Base-by-base conservation (phyloP, 2,329 filamentous ascomycete species). In the Fusarium duplospermum region DNA sequence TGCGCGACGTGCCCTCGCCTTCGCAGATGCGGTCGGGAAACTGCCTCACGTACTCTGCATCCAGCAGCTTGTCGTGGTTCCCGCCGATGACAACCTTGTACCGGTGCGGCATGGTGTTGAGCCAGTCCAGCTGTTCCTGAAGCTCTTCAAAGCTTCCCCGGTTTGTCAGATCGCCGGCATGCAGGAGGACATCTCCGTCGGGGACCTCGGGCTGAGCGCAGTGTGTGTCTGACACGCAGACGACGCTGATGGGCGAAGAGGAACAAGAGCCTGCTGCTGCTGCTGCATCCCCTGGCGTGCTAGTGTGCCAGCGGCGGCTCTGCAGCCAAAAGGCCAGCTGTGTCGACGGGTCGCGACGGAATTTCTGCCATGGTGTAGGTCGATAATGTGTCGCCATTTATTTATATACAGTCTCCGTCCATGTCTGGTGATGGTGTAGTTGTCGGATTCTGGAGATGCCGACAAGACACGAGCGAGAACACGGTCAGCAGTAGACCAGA, bases 191-290 rank as follows among this genome's bases (percentile, higher is more conserved):
- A 35, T 72, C 66, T 14, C 69, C 63, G 27, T 67, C 63, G 10
- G 69, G 69, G 13, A 72, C 42, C 14, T 61, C 29, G 47, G 69
- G 69, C 20, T 66, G 52, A 24, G 62, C 31, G 35, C 57, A 42
- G 62, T 69, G 69, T 2, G 69, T 71, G 52, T 69, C 69, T 24
- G 69, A 72, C 54, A 72, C 14, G 50, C 69, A 72, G 38, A 69
- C 63, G 22, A 60, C 6, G 22, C 40, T 31, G 13, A 59, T 33
- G n/a, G 47, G 40, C n/a, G 54, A 57, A 18, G n/a, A 27, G 33
- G 33, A 35, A 35, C 33, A 35, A 18, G 35, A 40, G 33, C 33
- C 27, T 42, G 35, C 27, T 40, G 35, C 18, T 45, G 40, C 22
- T 40, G 40, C 40, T 45, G 20, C 20, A 16, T 38, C 29, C n/a